Evolutionary conservation across 176 grass and related monocot genomes (phyloP), one percentile per base, ranked within the genome.

Genomic region (Leersia perrieri): DNA sequence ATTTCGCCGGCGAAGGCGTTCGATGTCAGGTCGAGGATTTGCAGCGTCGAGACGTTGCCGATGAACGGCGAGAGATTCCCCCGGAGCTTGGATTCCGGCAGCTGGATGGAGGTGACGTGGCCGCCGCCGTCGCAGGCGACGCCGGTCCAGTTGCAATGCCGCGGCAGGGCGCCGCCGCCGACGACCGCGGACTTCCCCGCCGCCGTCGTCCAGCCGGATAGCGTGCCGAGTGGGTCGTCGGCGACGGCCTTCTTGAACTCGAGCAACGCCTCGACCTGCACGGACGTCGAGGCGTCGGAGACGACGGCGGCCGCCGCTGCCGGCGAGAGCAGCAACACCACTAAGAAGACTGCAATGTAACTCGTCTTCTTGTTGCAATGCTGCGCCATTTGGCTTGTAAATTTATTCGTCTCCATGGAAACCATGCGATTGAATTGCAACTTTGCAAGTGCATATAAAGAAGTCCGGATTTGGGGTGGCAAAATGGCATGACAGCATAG

Each of bases 31-130:
- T 98, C 95, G 18, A 98, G 79, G n/a, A 86, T 0, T 60, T 89
- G 92, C 1, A 98, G 90, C 68, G 90, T 89, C 27, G 95, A 89
- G 66, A 98, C 88, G 92, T 98, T 98, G 63, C 77, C 87, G 58
- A 94, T 62, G 79, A 81, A 98, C 7, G 95, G 88, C 34, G 95
- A 87, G 40, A 98, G 83, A 25, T 61, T 73, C 73, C 95, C 95
- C 11, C 14, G 73, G 83, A 98, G 88, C 70, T 14, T 38, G 16
- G 33, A 65, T 61, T 91, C 74, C 5, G 2, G 1, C n/a, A 98
- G 87, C 38, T 60, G 25, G 75, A 98, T 78, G 65, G 90, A 89
- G 49, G 88, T 80, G 35, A 98, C 76, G 26, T 72, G 79, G 60
- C 83, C 70, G 47, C 83, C 81, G 20, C 58, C 63, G 68, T 91